A percentile compares a stretch with the other conserved stretches of the same genome.
Conservation (phyloP, 2,329 filamentous ascomycete species). For the Ilyonectria robusta region DNA sequence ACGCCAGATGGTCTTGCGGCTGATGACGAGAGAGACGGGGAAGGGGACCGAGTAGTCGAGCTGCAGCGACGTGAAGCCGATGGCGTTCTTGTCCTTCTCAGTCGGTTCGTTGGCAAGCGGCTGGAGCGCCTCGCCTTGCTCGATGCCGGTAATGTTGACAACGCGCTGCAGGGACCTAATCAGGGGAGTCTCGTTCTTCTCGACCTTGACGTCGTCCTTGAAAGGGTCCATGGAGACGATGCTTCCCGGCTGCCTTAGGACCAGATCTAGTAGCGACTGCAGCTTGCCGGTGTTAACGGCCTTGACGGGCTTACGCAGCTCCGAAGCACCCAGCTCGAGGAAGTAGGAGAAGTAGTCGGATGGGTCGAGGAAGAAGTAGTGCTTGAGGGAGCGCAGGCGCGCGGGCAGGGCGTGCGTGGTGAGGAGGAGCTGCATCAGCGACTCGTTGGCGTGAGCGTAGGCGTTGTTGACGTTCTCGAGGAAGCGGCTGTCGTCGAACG, state of each 20-base stretch:
- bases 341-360: constrained; percentile 99
- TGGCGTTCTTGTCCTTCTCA: constrained; percentile 89
- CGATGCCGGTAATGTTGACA: constrained; percentile 95
- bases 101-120: constrained; percentile 76
- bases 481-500: constrained; percentile 92
- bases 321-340: constrained; percentile 89
- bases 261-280: constrained; percentile 94
- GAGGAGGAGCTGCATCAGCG: constrained; percentile 88
- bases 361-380: constrained; percentile 98
- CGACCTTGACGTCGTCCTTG: constrained; percentile 98
- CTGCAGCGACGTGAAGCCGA: constrained; percentile 92
- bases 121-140: constrained; percentile 87
- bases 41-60: constrained; percentile 96
- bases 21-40: constrained; percentile 94
- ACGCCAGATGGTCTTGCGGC: constrained; percentile 94
- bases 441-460: constrained; percentile 96
- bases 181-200: constrained; percentile 95
- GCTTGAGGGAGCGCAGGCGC: constrained; percentile 90
- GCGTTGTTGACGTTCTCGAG: constrained; percentile 96
- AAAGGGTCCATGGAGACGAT: constrained; percentile 95
- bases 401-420: constrained; percentile 93
- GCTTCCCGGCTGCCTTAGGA: constrained; percentile 95
- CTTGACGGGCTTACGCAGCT: constrained; percentile 90
- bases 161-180: constrained; percentile 96
- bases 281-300: constrained; percentile 93